A percentile compares a stretch with the other conserved stretches of the same genome.
These are phyloP conservation scores for Babjeviella inositovora DNA, from an alignment of 805 yeast species.

Conservation along the genomic window DNA sequence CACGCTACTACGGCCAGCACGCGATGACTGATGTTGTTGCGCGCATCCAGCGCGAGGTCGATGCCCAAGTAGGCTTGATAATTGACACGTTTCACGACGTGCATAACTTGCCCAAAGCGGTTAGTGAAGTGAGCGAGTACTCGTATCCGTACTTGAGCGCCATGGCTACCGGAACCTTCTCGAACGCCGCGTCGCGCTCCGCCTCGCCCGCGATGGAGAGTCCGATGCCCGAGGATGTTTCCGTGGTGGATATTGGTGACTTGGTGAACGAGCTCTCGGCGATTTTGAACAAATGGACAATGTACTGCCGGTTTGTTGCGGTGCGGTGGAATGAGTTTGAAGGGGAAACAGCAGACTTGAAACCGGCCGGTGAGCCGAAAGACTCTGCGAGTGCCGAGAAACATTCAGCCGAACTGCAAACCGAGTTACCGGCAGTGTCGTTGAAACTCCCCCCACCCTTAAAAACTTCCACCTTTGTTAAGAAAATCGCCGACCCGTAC, in stretches of 20 bases:
- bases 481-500: conserved; percentile 33
- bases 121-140: conserved; percentile 41
- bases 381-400: not conserved
- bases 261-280: conserved; percentile 55
- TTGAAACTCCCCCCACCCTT: too few species aligned
- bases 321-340: conserved; percentile 43
- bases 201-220: not conserved
- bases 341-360: not conserved
- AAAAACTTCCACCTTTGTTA: conserved; percentile 28
- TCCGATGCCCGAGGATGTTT: conserved; percentile 17
- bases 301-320: conserved; percentile 59
- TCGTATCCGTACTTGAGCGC: conserved; percentile 11
- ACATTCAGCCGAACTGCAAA: not conserved
- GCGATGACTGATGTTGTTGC: conserved; percentile 55
- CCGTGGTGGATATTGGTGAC: conserved; percentile 54
- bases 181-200: not conserved
- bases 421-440: too few species aligned
- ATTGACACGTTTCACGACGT: conserved; percentile 76
- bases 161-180: conserved; percentile 4
- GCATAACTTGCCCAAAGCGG: conserved; percentile 35
- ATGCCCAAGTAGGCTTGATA: conserved; percentile 81
- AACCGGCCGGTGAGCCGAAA: too few species aligned
- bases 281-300: conserved; percentile 75
- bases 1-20: conserved; percentile 48
- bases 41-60: conserved; percentile 74